Conservation (phyloP, 2,329 filamentous ascomycete species). For the Leptosphaerulina australis region DNA sequence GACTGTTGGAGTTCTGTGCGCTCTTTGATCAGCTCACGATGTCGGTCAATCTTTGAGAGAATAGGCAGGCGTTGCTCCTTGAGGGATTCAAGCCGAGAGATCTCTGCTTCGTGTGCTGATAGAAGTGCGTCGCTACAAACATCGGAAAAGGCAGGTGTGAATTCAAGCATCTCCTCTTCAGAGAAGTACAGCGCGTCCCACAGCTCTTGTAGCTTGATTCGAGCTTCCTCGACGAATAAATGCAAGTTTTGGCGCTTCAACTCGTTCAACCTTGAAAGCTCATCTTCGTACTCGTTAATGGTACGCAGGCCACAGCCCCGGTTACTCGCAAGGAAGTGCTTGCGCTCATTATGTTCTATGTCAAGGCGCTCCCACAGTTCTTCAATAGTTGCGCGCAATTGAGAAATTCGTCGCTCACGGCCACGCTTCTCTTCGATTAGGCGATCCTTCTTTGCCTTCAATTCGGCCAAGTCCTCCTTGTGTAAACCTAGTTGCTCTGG, state of each 20-base stretch:
- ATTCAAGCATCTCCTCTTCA: constrained; percentile 98
- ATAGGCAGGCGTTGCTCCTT: constrained; percentile 87
- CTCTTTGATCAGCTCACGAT: constrained; percentile 82
- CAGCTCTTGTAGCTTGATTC: constrained; percentile 87
- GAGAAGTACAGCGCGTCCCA: constrained; percentile 96
- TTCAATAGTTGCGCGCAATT: constrained; percentile 79
- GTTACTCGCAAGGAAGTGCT: constrained; percentile 83
- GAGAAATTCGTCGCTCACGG: constrained; percentile 77
- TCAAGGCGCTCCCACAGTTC: constrained; percentile 86
- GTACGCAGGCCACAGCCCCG: constrained; percentile 88
- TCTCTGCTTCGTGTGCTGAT: constrained; percentile 92
- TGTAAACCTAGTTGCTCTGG: constrained; percentile 95
- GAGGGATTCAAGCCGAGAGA: constrained; percentile 77
- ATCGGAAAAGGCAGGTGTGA: constrained; percentile 94
- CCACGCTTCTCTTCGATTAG: constrained; percentile 86
- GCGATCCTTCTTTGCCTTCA: constrained; percentile 78
- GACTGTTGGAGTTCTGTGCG: constrained; percentile 86
- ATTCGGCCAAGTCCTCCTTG: constrained; percentile 77
- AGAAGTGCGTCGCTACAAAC: constrained; percentile 95
- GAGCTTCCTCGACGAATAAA: constrained; percentile 92
- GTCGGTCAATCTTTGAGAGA: constrained; percentile 79
- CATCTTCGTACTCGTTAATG: constrained; percentile 96
- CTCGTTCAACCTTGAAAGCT: constrained; percentile 83
- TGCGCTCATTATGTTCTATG: constrained; percentile 80
- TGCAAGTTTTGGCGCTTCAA: constrained; percentile 95